Evolutionary conservation across 2,329 filamentous ascomycete genomes (phyloP).

Genomic region (Gyromitra esculenta): DNA sequence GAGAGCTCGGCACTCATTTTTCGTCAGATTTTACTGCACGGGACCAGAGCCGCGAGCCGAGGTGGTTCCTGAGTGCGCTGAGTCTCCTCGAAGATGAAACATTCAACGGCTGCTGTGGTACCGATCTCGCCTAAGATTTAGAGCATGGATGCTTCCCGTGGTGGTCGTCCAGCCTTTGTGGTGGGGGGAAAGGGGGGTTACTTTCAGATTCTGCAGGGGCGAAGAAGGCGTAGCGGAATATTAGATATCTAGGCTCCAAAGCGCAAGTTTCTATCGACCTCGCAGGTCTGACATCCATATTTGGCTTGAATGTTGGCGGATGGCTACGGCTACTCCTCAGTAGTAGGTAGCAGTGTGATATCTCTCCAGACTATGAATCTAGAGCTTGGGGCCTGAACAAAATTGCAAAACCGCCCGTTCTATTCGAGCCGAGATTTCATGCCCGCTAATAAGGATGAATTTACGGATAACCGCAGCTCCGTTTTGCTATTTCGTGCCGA

Average conservation of each 20-base stretch:
- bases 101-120: conserved; percentile 38
- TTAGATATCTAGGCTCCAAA: conserved; percentile 9
- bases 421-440: conserved; percentile 12
- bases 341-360: conserved; percentile 2
- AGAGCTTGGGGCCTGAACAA: conserved; percentile 6
- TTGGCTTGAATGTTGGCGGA: neutral
- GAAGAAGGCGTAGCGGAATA: neutral
- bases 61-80: conserved; percentile 33
- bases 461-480: conserved; percentile 26
- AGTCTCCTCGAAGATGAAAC: conserved; percentile 37
- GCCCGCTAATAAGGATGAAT: conserved; percentile 18
- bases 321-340: neutral
- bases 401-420: conserved; percentile 17
- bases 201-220: conserved; percentile 38
- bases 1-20: conserved; percentile 10
- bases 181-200: conserved; percentile 6
- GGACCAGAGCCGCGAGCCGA: conserved; percentile 35
- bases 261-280: neutral
- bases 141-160: conserved; percentile 34
- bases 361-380: conserved; percentile 3
- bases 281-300: neutral
- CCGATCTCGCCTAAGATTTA: conserved; percentile 43
- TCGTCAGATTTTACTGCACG: conserved; percentile 8
- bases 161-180: conserved; percentile 26
- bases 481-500: conserved; percentile 27